Evolutionary conservation across 2,329 filamentous ascomycete genomes (phyloP), one percentile per base, ranked within the genome.

Genomic region (Cladosporium sp.): DNA sequence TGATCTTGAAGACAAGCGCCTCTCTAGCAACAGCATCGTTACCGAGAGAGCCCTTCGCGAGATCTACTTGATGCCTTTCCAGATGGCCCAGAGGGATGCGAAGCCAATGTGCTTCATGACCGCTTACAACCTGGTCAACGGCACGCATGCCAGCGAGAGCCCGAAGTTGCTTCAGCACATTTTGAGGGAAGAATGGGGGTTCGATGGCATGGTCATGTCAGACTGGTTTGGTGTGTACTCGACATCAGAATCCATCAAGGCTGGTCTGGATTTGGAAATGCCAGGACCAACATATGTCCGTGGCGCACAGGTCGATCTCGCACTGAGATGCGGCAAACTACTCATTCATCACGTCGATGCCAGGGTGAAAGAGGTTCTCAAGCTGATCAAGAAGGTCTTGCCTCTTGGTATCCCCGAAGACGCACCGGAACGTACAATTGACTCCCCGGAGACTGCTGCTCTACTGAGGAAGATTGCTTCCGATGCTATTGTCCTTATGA

Each of bases 251-350:
- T 82, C 82, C n/a, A 85, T 89, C 3, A 78, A 83, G 44, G 88
- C 89, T 28, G 90, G 90, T 28, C 76, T 94, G 28, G 91, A 95
- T 71, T 90, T 95, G 86, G 81, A 83, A 19, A 95, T 94, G 90
- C 89, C 89, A 0, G 90, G 90, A 40, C 92, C 96, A 68, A 88
- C 88, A 1, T 56, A 34, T 65, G 28, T 69, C 66, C 57, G 72
- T 68, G 58, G 68, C 66, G 20, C 64, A 62, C 58, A 72, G 67
- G 53, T 70, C 5, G 61, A 61, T 17, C 59, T 71, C 62, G 62
- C 65, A 7, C 40, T 67, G 44, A 56, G 59, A 24, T 65, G 65
- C 53, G 64, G 68, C 22, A 68, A 67, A 45, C 58, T 69, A 3
- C 60, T 66, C 4, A 59, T 47, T 19, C 67, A 70, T 49, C 61